These are phyloP conservation scores for Thelonectria rubi DNA, from an alignment of 2,329 filamentous ascomycete genomes.

Conservation along the genomic window DNA sequence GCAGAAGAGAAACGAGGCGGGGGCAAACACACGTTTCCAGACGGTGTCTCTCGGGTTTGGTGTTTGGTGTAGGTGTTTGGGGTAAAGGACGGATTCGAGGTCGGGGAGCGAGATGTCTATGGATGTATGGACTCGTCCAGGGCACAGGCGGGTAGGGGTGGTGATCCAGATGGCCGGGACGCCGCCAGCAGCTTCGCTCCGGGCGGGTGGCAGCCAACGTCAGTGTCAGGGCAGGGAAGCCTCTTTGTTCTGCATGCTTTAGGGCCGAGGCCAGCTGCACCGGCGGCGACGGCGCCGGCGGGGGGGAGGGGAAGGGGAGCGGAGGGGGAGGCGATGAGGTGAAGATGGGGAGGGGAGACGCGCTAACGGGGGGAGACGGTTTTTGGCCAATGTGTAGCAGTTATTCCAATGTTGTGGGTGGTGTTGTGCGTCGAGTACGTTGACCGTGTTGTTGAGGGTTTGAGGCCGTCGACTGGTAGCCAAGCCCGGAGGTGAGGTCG, in stretches of 20 bases:
- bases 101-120: constrained; percentile 24
- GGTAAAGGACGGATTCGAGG: constrained; percentile 17
- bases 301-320: neutral
- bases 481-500: too few species aligned
- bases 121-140: constrained; percentile 15
- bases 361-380: constrained; percentile 13
- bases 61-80: constrained; percentile 23
- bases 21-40: constrained; percentile 11
- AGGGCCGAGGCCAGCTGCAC: constrained; percentile 7
- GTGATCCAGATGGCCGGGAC: constrained; percentile 44
- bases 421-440: neutral
- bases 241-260: too few species aligned
- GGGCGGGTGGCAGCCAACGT: constrained; percentile 41
- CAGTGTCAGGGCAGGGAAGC: constrained; percentile 18
- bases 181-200: constrained; percentile 33
- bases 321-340: neutral
- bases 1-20: neutral
- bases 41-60: constrained; percentile 15
- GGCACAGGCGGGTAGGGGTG: constrained; percentile 16
- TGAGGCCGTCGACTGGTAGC: too few species aligned
- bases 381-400: constrained; percentile 12
- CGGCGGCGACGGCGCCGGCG: constrained; percentile 16
- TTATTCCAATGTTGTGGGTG: constrained; percentile 11
- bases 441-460: too few species aligned
- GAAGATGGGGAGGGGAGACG: neutral